Base-by-base conservation (phyloP, 2,329 filamentous ascomycete species). In the Alternaria triticimaculans region DNA sequence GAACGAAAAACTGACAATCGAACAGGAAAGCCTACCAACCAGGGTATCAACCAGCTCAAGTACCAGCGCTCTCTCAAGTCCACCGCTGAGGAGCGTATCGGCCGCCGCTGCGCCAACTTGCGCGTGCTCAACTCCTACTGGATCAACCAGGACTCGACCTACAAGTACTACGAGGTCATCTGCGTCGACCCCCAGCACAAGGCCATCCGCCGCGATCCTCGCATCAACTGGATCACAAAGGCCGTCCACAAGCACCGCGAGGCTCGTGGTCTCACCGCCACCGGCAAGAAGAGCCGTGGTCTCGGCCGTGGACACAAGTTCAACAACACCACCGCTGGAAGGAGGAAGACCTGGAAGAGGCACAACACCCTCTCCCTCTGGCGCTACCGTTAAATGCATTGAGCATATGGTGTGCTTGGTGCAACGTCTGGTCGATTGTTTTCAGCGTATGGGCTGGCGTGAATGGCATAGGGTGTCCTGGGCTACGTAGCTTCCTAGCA, bases 221-320 rank as follows among this genome's bases (percentile, higher is more conserved):
- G 96, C 86, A 98, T 99, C 92, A 99, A 97, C 93, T 99, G 96
- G 96, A 99, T 99, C 89, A 93, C 95, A 87, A 96, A 96, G 87
- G 92, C 96, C 78, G 96, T 99, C 81, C 96, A 99, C 93, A 99
- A 99, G 94, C 96, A 98, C 91, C 96, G 96, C 87, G 96, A 99
- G 89, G 86, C 89, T 80, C 94, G 96, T 85, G 96, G 96, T 81
- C 93, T 99, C 78, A 99, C 96, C 78, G 91, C 95, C 80, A 98
- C 95, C 76, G 96, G 96, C 90, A 99, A 99, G 94, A 96, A 96
- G 88, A 97, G 93, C 81, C 94, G 96, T 85, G 96, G 96, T 87
- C 92, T 99, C 87, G 96, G 96, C 91, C 97, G 97, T 90, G 96
- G 96, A 80, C 95, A 98, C 87, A 90, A 92, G 82, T 99, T 93